Base-by-base conservation (phyloP, 2,329 filamentous ascomycete genomes). In the Aspergillus pseudonomiae region DNA sequence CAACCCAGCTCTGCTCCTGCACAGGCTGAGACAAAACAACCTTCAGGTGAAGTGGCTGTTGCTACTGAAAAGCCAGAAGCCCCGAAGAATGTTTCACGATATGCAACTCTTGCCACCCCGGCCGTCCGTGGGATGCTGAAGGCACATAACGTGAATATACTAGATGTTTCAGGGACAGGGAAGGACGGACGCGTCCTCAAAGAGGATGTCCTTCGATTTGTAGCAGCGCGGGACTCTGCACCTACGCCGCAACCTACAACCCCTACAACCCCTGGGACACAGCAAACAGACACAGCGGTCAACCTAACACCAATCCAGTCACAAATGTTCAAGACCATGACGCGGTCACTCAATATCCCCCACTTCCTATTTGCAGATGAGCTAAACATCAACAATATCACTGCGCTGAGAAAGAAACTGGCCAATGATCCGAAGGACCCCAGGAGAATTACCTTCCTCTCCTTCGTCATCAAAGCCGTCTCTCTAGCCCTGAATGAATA, bases 321-420 rank as follows among this genome's bases (percentile, higher is more conserved):
- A 43, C 91, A 93, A 75, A 99, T 99, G 95, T 98, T 97, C 88
- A 97, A 96, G 82, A 86, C 89, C 64, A 99, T 99, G 95, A 97
- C 94, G 16, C 89, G 89, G 63, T 97, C 94, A 2, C 85, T 99
- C 67, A 87, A 80, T 57, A 98, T 97, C 71, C 95, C 95, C 0
- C 95, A 98, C 79, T 97, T 99, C 80, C 87, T 98, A 65, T 99
- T 96, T 81, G 91, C 93, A 45, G 93, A 97, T 78, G 92, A 94
- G 75, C 84, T 97, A 57, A 91, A 96, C 80, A 90, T 97, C 77
- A 89, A 91, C 50, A 83, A 85, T 45, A 85, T 99, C 5, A 88
- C 88, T 63, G 80, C 86, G 56, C 84, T 97, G 59, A 91, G 95
- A 54, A 83, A 84, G 66, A 89, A 88, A 55, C 85, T 97, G 63